These are phyloP conservation scores for Hyphodiscus sp. DNA, from an alignment of 2,329 filamentous ascomycete genomes.

Conservation along the genomic window DNA sequence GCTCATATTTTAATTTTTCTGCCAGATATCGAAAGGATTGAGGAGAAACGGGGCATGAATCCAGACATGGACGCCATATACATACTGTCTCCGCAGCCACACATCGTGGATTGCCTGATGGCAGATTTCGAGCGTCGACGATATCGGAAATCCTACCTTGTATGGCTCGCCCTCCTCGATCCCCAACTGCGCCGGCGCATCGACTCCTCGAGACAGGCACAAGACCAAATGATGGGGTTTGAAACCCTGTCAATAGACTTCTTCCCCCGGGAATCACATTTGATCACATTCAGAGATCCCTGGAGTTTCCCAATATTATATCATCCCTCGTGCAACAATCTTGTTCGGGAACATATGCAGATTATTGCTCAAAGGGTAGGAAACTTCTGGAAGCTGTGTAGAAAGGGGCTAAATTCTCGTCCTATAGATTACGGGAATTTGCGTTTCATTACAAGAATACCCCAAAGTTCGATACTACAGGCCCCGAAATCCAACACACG, in stretches of 20 bases:
- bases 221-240: constrained; percentile 72
- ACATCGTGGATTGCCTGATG: constrained; percentile 89
- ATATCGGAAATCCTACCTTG: constrained; percentile 71
- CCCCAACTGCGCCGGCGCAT: constrained; percentile 65
- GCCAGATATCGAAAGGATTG: constrained; percentile 88
- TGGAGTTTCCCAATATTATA: constrained; percentile 93
- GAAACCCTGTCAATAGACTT: constrained; percentile 82
- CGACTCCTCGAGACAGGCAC: constrained; percentile 61
- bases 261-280: constrained; percentile 82
- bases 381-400: constrained; percentile 10
- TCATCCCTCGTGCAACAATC: constrained; percentile 80
- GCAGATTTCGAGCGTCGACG: constrained; percentile 82
- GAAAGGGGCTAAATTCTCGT: constrained; percentile 13
- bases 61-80: constrained; percentile 93
- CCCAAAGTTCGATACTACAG: constrained; percentile 89
- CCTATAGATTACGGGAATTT: constrained; percentile 73
- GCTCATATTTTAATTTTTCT: too few relatives aligned
- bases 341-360: constrained; percentile 79
- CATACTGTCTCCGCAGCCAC: constrained; percentile 74
- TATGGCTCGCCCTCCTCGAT: constrained; percentile 78
- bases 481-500: constrained; percentile 68
- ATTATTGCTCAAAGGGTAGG: constrained; percentile 77
- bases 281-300: constrained; percentile 88
- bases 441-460: constrained; percentile 88
- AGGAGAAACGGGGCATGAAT: constrained; percentile 75